These are phyloP conservation scores for Fusarium pilosicola DNA, from an alignment of 2,329 filamentous ascomycete species.

Conservation along the genomic window DNA sequence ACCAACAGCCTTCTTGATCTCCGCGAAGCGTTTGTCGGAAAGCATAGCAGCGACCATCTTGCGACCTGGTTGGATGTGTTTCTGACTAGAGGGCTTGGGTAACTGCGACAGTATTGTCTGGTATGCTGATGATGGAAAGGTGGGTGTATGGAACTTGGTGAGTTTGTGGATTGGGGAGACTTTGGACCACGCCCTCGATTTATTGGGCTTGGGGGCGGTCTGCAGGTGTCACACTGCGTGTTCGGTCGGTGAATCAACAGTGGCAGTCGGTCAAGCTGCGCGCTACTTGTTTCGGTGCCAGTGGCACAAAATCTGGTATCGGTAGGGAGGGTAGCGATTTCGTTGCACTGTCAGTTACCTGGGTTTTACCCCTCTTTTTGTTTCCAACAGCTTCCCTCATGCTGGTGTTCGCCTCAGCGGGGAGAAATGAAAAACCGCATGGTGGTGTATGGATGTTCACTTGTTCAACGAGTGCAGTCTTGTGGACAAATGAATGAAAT, in stretches of 20 bases:
- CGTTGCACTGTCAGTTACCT: too few species aligned
- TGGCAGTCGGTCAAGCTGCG: too few species aligned
- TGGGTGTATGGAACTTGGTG: rapidly evolving
- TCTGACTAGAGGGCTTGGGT: not conserved
- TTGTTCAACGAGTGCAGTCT: not conserved
- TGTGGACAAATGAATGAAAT: not conserved
- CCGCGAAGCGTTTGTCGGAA: rapidly evolving
- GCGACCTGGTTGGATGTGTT: not conserved
- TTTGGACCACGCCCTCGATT: too few species aligned
- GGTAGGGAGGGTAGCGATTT: too few species aligned
- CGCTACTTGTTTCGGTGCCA: too few species aligned
- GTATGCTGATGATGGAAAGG: not conserved
- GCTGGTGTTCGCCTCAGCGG: not conserved
- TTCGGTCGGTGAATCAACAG: too few species aligned
- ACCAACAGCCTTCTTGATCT: not conserved
- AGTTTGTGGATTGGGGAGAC: not conserved
- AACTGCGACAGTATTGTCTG: not conserved
- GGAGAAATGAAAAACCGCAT: not conserved
- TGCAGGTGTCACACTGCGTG: too few species aligned
- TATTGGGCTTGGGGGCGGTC: too few species aligned
- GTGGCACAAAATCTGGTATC: too few species aligned
- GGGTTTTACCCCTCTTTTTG: too few species aligned
- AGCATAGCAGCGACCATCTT: not conserved
- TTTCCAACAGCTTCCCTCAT: too few species aligned
- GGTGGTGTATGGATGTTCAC: not conserved